Evolutionary conservation across 371 early-diverging fungal genomes (phyloP).

Genomic region (Apophysomyces variabilis): DNA sequence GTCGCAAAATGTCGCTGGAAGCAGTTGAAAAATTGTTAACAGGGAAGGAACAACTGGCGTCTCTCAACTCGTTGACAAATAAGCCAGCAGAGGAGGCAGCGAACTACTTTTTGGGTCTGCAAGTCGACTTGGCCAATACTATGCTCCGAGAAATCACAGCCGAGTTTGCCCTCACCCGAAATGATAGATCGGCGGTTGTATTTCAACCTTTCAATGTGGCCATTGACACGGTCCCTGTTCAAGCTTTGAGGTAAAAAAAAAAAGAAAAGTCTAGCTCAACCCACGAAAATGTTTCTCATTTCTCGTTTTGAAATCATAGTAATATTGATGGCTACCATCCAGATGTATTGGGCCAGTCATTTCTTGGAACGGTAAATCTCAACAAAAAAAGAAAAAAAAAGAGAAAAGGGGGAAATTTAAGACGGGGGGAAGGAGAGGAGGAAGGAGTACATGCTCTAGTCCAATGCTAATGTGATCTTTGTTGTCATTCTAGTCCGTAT

Average conservation of each 20-base stretch:
- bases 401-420: too few relatives aligned
- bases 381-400: neutral
- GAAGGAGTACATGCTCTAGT: neutral
- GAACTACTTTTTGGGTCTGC: neutral
- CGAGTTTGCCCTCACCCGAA: neutral
- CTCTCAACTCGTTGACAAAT: slow-evolving; percentile 2
- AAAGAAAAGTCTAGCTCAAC: neutral
- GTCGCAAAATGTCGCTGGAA: slow-evolving; percentile 23
- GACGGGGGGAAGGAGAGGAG: slow-evolving; percentile 9
- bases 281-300: too few relatives aligned
- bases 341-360: slow-evolving; percentile 27
- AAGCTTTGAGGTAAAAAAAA: slow-evolving; percentile 27
- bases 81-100: slow-evolving; percentile 1
- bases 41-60: slow-evolving; percentile 3
- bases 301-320: slow-evolving; percentile 16
- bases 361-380: slow-evolving; percentile 33
- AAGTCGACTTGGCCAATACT: slow-evolving; percentile 13
- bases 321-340: slow-evolving; percentile 47
- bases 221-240: slow-evolving; percentile 19
- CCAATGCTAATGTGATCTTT: neutral
- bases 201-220: slow-evolving; percentile 32
- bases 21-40: slow-evolving; percentile 6
- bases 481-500: slow-evolving; percentile 4
- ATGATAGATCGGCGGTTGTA: slow-evolving; percentile 22
- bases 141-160: slow-evolving; percentile 9